Conservation (phyloP, 768 basidiomycete genomes). For the Rhizopogon salebrosus region DNA sequence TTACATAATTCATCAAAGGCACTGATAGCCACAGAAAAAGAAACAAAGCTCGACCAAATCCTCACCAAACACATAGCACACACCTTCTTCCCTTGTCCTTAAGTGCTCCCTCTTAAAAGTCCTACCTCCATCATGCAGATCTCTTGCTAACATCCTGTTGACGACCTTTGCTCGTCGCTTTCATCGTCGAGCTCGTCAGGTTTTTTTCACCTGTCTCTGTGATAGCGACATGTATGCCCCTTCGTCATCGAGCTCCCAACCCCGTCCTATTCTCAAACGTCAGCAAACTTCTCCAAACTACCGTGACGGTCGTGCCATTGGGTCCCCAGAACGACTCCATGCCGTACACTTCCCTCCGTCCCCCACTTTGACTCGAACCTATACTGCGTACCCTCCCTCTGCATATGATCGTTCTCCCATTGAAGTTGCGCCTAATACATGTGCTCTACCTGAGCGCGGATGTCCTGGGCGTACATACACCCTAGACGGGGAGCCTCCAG, state of each 20-base stretch:
- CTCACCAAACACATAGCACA: conserved; percentile 7
- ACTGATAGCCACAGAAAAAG: neutral
- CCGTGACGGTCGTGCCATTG: conserved; percentile 10
- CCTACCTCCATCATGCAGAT: conserved; percentile 3
- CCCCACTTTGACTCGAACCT: conserved; percentile 30
- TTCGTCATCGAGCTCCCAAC: conserved; percentile 12
- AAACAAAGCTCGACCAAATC: conserved; percentile 9
- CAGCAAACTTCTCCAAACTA: conserved; percentile 20
- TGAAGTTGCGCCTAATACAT: conserved; percentile 63
- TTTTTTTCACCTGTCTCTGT: neutral
- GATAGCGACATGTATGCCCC: conserved; percentile 7
- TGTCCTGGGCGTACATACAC: conserved; percentile 69
- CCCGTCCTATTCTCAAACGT: conserved; percentile 59
- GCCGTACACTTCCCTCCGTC: conserved; percentile 49
- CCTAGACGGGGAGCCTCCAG: conserved; percentile 33
- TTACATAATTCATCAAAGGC: conserved; percentile 4
- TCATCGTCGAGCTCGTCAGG: neutral
- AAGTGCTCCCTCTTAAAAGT: conserved; percentile 1
- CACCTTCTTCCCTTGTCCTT: conserved; percentile 10
- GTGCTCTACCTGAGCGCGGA: conserved; percentile 74
- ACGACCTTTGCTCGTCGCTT: conserved; percentile 5
- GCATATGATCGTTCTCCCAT: conserved; percentile 80
- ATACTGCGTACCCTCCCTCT: conserved; percentile 37
- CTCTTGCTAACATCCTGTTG: conserved; percentile 11
- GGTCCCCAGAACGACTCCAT: conserved; percentile 24